Percentiles rank a stretch among this genome's conserved stretches.
Conservation (phyloP, 345 rosid genomes). For the Stellera chamaejasme region DNA sequence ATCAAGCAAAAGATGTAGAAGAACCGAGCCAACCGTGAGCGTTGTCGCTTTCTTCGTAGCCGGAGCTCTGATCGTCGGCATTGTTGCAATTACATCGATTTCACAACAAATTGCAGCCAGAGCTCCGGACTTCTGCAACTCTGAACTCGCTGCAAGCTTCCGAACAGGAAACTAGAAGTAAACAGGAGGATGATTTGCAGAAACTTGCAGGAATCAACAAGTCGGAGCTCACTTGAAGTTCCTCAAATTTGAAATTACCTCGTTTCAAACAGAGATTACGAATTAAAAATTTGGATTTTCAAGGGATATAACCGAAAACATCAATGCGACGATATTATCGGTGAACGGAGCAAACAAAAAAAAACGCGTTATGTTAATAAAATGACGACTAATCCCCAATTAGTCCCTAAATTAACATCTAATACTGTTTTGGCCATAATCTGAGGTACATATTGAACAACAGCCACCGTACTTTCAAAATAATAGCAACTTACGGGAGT, state of each 20-base stretch:
- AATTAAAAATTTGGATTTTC: no score
- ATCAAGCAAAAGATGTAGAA: not conserved
- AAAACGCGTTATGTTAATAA: no score
- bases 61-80: slow-evolving; percentile 70
- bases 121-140: not conserved
- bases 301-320: no score
- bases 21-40: slow-evolving; percentile 38
- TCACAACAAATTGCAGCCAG: not conserved
- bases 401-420: no score
- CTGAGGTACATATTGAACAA: no score
- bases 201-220: not conserved
- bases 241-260: not conserved
- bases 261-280: not conserved
- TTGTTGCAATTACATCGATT: slow-evolving; percentile 21
- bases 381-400: no score
- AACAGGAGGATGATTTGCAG: not conserved
- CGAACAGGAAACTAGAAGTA: not conserved
- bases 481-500: no score
- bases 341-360: no score
- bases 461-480: no score
- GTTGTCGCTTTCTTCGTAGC: slow-evolving; percentile 54
- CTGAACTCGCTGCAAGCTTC: not conserved
- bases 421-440: no score
- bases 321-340: no score
- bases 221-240: not conserved